Evolutionary conservation across 371 early-diverging fungal species (phyloP).

Genomic region (Zopfochytrium polystomum): DNA sequence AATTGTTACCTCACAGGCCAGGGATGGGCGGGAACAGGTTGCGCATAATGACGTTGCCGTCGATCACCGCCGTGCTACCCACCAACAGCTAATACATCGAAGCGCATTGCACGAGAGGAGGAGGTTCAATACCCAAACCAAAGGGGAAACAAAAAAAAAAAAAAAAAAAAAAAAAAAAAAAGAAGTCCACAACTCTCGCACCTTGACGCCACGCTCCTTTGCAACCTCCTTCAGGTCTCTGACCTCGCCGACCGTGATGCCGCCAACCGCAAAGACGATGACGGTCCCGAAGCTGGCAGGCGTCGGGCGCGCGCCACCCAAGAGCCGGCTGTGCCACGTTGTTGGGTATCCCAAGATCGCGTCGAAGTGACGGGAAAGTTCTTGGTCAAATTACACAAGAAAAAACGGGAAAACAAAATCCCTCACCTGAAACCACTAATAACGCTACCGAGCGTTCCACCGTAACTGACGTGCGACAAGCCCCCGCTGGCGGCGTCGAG

Average conservation of each 20-base stretch:
- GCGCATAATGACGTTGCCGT: too few species aligned
- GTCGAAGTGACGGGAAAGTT: too few species aligned
- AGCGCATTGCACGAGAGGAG: too few species aligned
- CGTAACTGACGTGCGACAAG: slow-evolving; percentile 34
- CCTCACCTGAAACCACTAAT: slow-evolving; percentile 33
- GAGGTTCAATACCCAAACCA: too few species aligned
- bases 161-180: slow-evolving; percentile 1
- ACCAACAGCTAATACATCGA: too few species aligned
- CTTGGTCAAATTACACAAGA: slow-evolving; percentile 2
- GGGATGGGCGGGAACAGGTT: too few species aligned
- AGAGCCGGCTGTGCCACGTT: slow-evolving; percentile 16
- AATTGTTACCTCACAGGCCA: too few species aligned
- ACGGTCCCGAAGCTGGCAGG: slow-evolving; percentile 21
- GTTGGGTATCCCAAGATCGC: too few species aligned
- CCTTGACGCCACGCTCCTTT: slow-evolving; percentile 8
- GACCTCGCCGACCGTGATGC: slow-evolving; percentile 33
- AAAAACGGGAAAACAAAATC: neutral
- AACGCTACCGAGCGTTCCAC: slow-evolving; percentile 34
- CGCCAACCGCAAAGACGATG: slow-evolving; percentile 39
- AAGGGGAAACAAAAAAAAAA: too few species aligned
- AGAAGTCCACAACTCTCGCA: neutral
- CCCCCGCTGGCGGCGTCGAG: too few species aligned
- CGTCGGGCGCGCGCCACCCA: slow-evolving; percentile 23
- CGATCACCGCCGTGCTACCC: too few species aligned
- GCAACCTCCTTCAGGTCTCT: slow-evolving; percentile 26